Evolutionary conservation across 2,329 filamentous ascomycete species (phyloP), one percentile per base, ranked within the genome.

Genomic region (Penicillium sp.): DNA sequence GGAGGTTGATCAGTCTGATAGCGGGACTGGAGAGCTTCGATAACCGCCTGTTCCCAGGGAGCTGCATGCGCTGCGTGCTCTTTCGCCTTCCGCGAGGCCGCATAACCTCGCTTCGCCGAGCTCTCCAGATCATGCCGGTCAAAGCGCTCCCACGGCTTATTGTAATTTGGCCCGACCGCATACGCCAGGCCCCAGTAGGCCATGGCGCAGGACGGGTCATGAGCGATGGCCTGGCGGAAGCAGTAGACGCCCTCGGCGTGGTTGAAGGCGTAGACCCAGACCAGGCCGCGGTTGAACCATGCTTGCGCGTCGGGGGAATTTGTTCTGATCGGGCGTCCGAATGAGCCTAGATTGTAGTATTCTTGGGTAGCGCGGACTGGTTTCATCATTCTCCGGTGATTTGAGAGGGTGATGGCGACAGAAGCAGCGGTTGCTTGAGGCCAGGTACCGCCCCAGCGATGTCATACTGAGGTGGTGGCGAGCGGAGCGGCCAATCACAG

Each of bases 71-170:
- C 56, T 17, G 77, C 70, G 55, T 76, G 67, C 3, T 73, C 67
- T 45, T 76, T 76, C 0, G 86, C 87, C 60, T 81, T 62, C 69
- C 60, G 71, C 59, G 62, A 81, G 0, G 84, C 83, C 15, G 72
- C 62, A 59, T 82, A 78, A 5, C 85, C 85, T 31, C 79, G 77
- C 46, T 77, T 71, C 7, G 89, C 78, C 0, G 82, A 67, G 1
- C 23, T 74, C 15, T 80, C 74, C 5, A 89, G 78, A 66, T 93
- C 90, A 0, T 79, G 75, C 1, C 82, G 76, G 58, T 90, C 89
- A 66, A 93, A 92, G 21, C 86, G 82, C 29, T 86, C 84, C 91
- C 91, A 93, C 0, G 90, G 88, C 70, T 93, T 92, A 78, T 93
- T 91, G 75, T 91, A 90, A 70, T 94, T 93, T 3, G 91, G 91